Conservation (phyloP, 352 stramenopile genomes). For the Globisporangium echinulatum region DNA sequence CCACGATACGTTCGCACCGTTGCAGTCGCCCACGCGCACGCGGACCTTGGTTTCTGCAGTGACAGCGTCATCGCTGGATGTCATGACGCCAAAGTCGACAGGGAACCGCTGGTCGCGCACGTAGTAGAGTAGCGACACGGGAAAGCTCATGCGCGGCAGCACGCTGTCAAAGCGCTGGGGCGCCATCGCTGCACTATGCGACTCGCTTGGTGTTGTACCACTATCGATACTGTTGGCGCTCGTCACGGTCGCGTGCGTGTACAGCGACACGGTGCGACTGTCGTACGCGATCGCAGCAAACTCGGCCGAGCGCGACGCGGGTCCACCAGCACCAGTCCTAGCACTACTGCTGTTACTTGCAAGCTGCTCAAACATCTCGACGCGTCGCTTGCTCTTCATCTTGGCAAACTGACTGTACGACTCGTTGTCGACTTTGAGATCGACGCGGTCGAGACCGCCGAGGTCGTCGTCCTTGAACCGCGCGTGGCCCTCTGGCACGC, state of each 20-base stretch:
- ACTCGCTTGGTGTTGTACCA: not conserved
- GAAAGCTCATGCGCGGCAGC: slow-evolving; percentile 54
- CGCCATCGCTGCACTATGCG: no score
- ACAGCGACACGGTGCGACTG: slow-evolving; percentile 52
- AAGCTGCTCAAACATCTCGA: slow-evolving; percentile 50
- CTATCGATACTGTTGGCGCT: slow-evolving; percentile 7
- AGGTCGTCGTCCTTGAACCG: slow-evolving; percentile 46
- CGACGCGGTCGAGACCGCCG: slow-evolving; percentile 38
- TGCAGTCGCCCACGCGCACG: slow-evolving; percentile 43
- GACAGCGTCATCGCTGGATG: slow-evolving; percentile 9
- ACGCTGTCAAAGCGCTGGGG: not conserved
- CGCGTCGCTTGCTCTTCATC: slow-evolving; percentile 39
- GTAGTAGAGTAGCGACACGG: slow-evolving; percentile 70
- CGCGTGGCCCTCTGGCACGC: slow-evolving; percentile 17
- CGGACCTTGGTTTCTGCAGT: slow-evolving; percentile 28
- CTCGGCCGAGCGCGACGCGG: slow-evolving; percentile 28
- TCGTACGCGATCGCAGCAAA: slow-evolving; percentile 54
- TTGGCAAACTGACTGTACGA: slow-evolving; percentile 26
- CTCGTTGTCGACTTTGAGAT: slow-evolving; percentile 46
- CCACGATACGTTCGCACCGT: slow-evolving; percentile 41
- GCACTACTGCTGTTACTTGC: slow-evolving; percentile 6
- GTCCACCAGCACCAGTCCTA: not conserved
- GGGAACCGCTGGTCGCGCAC: slow-evolving; percentile 68
- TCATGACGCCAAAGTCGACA: slow-evolving; percentile 45
- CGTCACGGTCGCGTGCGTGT: slow-evolving; percentile 22